Percentiles rank a stretch among this genome's conserved stretches.
These are phyloP conservation scores for Termitomyces sp. DNA, from an alignment of 768 basidiomycete genomes.

Conservation along the genomic window DNA sequence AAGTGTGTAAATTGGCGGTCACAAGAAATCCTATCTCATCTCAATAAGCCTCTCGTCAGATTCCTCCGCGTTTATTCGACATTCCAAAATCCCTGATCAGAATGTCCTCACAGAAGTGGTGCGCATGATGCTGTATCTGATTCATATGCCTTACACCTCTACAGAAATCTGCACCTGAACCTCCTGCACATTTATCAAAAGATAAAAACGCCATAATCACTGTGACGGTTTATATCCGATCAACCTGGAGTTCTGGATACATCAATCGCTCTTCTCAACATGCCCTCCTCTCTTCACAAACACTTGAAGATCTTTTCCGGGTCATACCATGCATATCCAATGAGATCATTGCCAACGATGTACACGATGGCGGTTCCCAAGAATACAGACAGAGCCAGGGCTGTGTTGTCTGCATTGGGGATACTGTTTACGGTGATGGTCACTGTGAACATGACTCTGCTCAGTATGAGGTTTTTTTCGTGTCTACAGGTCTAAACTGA, in stretches of 20 bases:
- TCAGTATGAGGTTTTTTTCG: conserved; percentile 30
- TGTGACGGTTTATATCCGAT: conserved; percentile 53
- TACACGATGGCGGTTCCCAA: conserved; percentile 8
- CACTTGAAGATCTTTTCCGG: conserved; percentile 55
- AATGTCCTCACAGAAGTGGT: conserved; percentile 48
- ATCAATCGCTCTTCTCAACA: conserved; percentile 65
- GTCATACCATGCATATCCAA: conserved; percentile 60
- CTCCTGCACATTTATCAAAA: conserved; percentile 14
- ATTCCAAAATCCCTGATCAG: conserved; percentile 59
- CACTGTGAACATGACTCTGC: conserved; percentile 47
- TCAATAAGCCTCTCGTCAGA: conserved; percentile 31
- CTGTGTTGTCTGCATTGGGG: conserved; percentile 59
- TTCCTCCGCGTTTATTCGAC: conserved; percentile 56
- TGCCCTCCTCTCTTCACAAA: conserved; percentile 64
- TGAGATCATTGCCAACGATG: conserved; percentile 40
- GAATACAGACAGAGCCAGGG: conserved; percentile 20
- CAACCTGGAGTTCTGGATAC: conserved; percentile 56
- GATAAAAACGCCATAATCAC: conserved; percentile 44
- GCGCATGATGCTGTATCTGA: conserved; percentile 8
- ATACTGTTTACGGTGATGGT: conserved; percentile 51
- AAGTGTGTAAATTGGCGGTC: conserved; percentile 35
- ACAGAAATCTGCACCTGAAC: conserved; percentile 22
- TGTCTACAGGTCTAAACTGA: too few relatives aligned
- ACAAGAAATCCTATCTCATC: background rate
- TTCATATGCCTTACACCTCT: background rate